Base-by-base conservation (phyloP, 441 rosid genomes). In the Aquilaria agallochum region DNA sequence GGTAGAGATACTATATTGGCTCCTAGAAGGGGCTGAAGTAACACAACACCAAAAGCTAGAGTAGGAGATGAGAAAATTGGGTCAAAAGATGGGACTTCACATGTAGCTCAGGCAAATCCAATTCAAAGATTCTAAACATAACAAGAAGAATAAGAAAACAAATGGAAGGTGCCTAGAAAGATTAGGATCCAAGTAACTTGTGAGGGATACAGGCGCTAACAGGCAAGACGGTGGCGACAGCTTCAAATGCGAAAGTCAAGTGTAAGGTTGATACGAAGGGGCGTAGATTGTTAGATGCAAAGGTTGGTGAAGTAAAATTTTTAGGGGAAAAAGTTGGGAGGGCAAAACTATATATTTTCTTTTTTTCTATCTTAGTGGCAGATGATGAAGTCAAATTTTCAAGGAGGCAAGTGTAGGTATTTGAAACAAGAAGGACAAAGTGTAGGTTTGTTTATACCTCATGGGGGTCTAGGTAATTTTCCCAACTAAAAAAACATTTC, bases 141-240 rank as follows among this genome's bases (percentile, higher is more conserved):
- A 31, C 27, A 59, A 50, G 36, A 42, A 30, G 14, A 11, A 3
- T 14, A 9, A 56, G 9, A 58, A 13, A 50, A 58, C 61, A 69
- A 58, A 56, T 52, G 56, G 0, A 53, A 13, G 9, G 66, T 60
- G 2, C 64, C 71, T 3, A 73, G 58, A 48, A 64, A 54, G 42
- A 50, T 51, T 5, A 48, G 74, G 52, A 5, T 67, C 5, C 30
- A 1, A 31, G 69, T 7, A 67, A 74, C 4, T 58, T 68, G 68
- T 63, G 31, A 47, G 69, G 44, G 63, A 59, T 63, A 27, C 57
- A 10, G 5, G 44, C 8, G 13, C 64, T 58, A 61, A 76, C 74
- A 53, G 15, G 45, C 30, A 72, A 68, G 68, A 70, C 67, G 60
- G 30, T 67, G 2, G 40, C 64, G 0, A 62, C 71, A 72, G 80